Conservation (phyloP, 768 basidiomycete genomes). For the Pleurotus cornucopiae region DNA sequence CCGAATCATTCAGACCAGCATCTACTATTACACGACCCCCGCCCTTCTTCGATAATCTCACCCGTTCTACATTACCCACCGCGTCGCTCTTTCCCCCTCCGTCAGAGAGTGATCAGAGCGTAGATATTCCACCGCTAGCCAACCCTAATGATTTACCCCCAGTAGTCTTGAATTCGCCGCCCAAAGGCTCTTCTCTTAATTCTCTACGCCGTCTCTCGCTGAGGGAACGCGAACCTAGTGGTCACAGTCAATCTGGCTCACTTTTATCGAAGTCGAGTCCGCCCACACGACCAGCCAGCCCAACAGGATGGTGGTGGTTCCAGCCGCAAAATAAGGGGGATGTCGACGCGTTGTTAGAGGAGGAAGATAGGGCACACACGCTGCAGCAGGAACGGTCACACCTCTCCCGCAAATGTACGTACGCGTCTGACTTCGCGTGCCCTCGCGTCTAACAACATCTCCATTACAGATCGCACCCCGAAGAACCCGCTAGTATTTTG, state of each 20-base stretch:
- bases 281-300: constrained; percentile 13
- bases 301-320: constrained; percentile 47
- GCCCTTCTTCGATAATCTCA: constrained; percentile 48
- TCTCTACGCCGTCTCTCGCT: constrained; percentile 46
- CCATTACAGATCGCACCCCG: constrained; percentile 62
- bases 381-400: constrained; percentile 41
- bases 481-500: constrained; percentile 90
- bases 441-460: neutral
- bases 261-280: constrained; percentile 11
- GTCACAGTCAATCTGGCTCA: constrained; percentile 21
- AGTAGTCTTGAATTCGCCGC: constrained; percentile 34
- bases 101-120: constrained; percentile 2
- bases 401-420: constrained; percentile 59
- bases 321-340: constrained; percentile 42
- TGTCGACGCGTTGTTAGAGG: constrained; percentile 39
- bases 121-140: constrained; percentile 4
- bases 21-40: constrained; percentile 38
- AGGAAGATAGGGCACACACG: constrained; percentile 51
- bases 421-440: constrained; percentile 4
- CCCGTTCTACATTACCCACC: constrained; percentile 61
- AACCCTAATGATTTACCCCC: constrained; percentile 19
- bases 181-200: constrained; percentile 51
- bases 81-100: constrained; percentile 46
- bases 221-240: constrained; percentile 25
- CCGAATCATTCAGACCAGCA: constrained; percentile 28